Base-by-base conservation (phyloP, 2,329 filamentous ascomycete genomes). In the Colletotrichum australisinense region DNA sequence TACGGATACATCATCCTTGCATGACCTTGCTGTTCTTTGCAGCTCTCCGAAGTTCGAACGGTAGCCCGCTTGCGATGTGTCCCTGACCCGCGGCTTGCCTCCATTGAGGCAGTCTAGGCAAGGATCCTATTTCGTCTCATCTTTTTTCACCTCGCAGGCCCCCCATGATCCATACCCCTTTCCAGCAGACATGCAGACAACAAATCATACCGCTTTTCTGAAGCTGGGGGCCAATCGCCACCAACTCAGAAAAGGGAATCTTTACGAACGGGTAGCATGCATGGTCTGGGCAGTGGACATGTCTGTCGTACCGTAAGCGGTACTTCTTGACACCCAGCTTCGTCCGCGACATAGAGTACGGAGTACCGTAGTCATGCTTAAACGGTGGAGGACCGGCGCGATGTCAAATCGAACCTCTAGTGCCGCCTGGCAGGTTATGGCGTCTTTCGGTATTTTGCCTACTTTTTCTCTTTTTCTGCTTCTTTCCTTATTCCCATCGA, bases 231-330 rank as follows among this genome's bases (percentile, higher is more conserved):
- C 57, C 30, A 49, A 57, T 53, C 53, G 67, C 65, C 62, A 53
- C 71, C 60, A 71, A 35, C 62, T 55, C 71, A 65, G 38, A 73
- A 73, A 32, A 52, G 71, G 71, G 19, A 73, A 73, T 71, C 56
- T 63, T 73, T 73, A 73, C 71, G 71, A 73, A 66, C 32, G 46
- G 55, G 35, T 46, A 52, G 28, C 66, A 64, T 67, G 59, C 58
- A 46, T 65, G 35, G 60, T 56, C 67, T 32, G 62, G 46, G 12
- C 14, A 66, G 6, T 49, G 42, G 35, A 46, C 56, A 32, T 57
- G 35, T 52, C 42, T 56, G 49, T 38, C 56, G 62, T 71, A 26
- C 7, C 53, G 67, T 46, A 24, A 49, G 67, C 28, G 60, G 55
- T 71, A 66, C 60, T 70, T 66, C 60, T 62, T 28, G 22, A 62